Percentiles rank a stretch among this genome's conserved stretches.
phyloP scores from a whole-genome alignment of 2,329 filamentous ascomycete genomes.

The Alternaria sp. region DNA sequence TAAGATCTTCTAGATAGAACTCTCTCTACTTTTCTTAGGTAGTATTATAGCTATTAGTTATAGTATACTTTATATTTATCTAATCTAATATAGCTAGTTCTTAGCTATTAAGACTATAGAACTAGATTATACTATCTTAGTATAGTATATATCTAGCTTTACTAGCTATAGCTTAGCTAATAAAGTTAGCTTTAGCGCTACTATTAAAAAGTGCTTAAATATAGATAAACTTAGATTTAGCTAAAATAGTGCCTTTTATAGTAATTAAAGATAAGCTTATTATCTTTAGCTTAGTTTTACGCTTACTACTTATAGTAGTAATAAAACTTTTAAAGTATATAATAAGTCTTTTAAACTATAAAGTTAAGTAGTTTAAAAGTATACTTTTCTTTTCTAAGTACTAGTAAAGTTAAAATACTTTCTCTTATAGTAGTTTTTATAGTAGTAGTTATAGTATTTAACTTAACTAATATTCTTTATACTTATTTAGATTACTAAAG shows the following conservation, averaged over 20 bases:
- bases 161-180: background rate
- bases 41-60: background rate
- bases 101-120: too few species aligned
- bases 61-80: background rate
- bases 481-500: too few species aligned
- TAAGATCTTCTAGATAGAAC: background rate
- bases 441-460: background rate
- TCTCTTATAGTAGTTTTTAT: background rate
- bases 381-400: background rate
- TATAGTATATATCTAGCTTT: background rate
- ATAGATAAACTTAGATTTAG: background rate
- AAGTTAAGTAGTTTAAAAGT: background rate
- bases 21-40: background rate
- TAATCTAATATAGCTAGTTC: too few species aligned
- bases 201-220: background rate
- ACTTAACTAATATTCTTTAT: background rate
- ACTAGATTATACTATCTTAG: too few species aligned
- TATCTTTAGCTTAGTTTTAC: too few species aligned
- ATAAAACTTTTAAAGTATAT: too few species aligned
- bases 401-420: constrained; percentile 5
- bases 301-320: too few species aligned
- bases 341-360: background rate
- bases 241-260: background rate
- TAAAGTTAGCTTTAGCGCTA: background rate
- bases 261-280: background rate